phyloP scores from a whole-genome alignment of 768 basidiomycete genomes.

The Suillus alpinus region DNA sequence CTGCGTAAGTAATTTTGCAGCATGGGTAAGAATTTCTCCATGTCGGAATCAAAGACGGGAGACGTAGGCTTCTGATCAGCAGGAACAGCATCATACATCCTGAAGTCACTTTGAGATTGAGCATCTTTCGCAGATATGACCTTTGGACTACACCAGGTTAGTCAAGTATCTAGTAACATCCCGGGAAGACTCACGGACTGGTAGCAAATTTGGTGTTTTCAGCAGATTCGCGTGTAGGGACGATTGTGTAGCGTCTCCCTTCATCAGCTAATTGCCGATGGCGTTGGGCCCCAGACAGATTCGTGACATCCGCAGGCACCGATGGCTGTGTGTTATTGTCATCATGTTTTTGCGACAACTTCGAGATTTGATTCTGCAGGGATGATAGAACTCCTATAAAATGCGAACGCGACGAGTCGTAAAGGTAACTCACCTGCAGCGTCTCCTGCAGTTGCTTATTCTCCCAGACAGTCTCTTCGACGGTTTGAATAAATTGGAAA shows the following conservation, averaged over 20 bases:
- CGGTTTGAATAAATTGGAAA: constrained; percentile 80
- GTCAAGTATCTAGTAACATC: neutral
- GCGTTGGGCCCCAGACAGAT: constrained; percentile 8
- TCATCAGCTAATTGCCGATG: constrained; percentile 34
- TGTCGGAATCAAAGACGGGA: constrained; percentile 49
- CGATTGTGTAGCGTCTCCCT: constrained; percentile 50
- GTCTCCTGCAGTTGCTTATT: constrained; percentile 54
- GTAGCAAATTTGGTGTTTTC: constrained; percentile 18
- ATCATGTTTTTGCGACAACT: constrained; percentile 42
- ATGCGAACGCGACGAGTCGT: neutral
- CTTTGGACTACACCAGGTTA: constrained; percentile 44
- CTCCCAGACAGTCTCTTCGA: constrained; percentile 68
- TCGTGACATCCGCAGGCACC: constrained; percentile 15
- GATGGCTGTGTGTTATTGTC: constrained; percentile 14
- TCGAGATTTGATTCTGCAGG: constrained; percentile 55
- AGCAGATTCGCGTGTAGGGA: constrained; percentile 30
- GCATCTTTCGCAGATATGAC: constrained; percentile 53
- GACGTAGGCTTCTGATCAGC: constrained; percentile 30
- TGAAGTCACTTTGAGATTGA: constrained; percentile 44
- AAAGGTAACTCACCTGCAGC: constrained; percentile 52
- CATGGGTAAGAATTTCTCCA: constrained; percentile 77
- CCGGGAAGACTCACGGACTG: constrained; percentile 37
- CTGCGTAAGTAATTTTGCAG: constrained; percentile 71
- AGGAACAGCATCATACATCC: constrained; percentile 71
- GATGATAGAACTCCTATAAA: neutral